Conservation (phyloP, 306 rosid species). For the Fragaria ananassa region DNA sequence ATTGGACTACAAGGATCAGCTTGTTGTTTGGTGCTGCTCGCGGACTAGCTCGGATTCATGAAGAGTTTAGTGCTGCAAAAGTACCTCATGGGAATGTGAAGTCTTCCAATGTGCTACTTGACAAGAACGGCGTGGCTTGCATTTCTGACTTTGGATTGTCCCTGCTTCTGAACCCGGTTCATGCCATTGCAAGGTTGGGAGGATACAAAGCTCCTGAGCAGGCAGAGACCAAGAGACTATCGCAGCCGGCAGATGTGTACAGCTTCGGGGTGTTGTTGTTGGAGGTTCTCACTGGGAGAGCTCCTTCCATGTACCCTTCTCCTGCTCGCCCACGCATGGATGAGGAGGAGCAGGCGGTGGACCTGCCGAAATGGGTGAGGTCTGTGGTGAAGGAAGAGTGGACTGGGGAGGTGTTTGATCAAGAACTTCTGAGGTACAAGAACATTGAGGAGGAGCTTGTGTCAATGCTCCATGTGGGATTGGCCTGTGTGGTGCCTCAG, state of each 20-base stretch:
- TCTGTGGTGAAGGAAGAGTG: slow-evolving; percentile 96
- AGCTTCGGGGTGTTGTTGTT: slow-evolving; percentile 78
- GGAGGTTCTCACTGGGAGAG: slow-evolving; percentile 82
- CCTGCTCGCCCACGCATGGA: slow-evolving; percentile 42
- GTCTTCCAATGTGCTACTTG: slow-evolving; percentile 86
- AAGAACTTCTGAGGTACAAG: slow-evolving; percentile 82
- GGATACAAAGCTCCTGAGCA: slow-evolving; percentile 96
- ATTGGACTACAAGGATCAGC: slow-evolving; percentile 98
- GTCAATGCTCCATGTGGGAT: slow-evolving; percentile 83
- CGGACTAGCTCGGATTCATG: slow-evolving; percentile 79
- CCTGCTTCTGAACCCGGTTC: slow-evolving; percentile 76
- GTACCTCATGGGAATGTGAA: slow-evolving; percentile 91
- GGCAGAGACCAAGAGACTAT: slow-evolving; percentile 62
- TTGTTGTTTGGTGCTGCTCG: slow-evolving; percentile 85
- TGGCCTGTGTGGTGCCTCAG: slow-evolving; percentile 67
- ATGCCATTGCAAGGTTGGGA: slow-evolving; percentile 86
- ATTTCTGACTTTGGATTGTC: slow-evolving; percentile 87
- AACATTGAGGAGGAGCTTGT: slow-evolving; percentile 98
- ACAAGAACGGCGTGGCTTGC: slow-evolving; percentile 91
- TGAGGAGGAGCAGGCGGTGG: slow-evolving; percentile 53
- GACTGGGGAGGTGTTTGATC: slow-evolving; percentile 97
- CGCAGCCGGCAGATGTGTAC: slow-evolving; percentile 86
- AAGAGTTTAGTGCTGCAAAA: slow-evolving; percentile 61
- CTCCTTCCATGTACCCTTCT: slow-evolving; percentile 73
- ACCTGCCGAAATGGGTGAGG: slow-evolving; percentile 89